These are phyloP conservation scores for Cruciata laevipes DNA, from an alignment of 257 asterid genomes.

Conservation along the genomic window DNA sequence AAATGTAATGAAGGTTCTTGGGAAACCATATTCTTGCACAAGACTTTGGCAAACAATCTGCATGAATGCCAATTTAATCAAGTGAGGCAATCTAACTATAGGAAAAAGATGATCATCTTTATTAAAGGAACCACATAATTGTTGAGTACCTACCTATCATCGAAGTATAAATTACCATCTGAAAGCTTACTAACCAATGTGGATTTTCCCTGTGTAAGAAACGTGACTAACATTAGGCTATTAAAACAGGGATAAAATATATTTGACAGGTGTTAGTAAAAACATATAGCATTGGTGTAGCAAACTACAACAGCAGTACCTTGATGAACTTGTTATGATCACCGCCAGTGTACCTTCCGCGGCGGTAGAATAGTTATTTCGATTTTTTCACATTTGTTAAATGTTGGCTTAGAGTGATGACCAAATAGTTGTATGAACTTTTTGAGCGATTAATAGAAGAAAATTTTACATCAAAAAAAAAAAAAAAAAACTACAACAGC, in stretches of 20 bases:
- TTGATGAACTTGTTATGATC: no score
- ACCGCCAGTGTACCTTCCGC: no score
- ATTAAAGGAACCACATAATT: background rate
- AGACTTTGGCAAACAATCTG: conserved; percentile 96
- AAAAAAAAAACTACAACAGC: no score
- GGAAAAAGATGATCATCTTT: background rate
- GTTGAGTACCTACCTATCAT: conserved; percentile 74
- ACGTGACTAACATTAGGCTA: conserved; percentile 12
- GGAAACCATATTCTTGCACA: no score
- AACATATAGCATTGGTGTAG: conserved; percentile 91
- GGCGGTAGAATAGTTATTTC: no score
- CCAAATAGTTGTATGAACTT: no score
- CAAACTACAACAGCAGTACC: conserved; percentile 96
- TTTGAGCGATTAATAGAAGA: no score
- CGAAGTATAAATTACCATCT: conserved; percentile 63
- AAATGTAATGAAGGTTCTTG: no score
- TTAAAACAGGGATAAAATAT: conserved; percentile 15
- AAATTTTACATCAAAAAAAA: no score
- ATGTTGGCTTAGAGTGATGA: no score
- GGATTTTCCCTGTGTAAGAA: conserved; percentile 73
- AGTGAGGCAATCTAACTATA: conserved; percentile 14
- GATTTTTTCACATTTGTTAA: no score
- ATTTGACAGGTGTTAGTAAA: conserved; percentile 13
- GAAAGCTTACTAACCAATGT: conserved; percentile 82
- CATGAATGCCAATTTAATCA: conserved; percentile 21